A percentile compares a stretch with the other conserved stretches of the same genome.
Evolutionary conservation across 371 early-diverging fungal species (phyloP).

Genomic region (Zancudomyces culisetae): DNA sequence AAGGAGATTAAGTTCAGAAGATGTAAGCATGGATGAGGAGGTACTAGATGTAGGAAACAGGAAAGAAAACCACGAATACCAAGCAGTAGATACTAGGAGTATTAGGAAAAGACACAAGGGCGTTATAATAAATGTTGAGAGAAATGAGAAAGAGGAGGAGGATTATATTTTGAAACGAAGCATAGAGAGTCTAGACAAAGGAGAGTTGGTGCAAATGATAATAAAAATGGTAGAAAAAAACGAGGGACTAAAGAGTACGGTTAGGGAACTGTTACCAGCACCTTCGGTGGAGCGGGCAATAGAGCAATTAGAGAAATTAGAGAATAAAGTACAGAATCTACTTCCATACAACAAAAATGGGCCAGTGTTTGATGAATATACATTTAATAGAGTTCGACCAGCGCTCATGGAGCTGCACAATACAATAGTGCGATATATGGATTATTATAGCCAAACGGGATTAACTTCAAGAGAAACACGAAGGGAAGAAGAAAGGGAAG

Average conservation of each 20-base stretch:
- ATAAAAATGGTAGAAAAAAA: constrained; percentile 44
- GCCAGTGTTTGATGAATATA: constrained; percentile 63
- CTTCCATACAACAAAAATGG: constrained; percentile 75
- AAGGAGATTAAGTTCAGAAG: no score
- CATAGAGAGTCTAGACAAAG: constrained; percentile 50
- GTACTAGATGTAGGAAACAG: no score
- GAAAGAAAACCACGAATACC: no score
- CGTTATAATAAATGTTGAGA: no score
- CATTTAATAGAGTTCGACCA: constrained; percentile 68
- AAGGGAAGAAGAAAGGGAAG: no score
- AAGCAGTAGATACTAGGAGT: no score
- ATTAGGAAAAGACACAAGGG: no score
- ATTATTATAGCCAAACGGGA: constrained; percentile 59
- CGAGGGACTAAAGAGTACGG: constrained; percentile 45
- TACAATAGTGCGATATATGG: constrained; percentile 58
- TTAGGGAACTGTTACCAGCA: constrained; percentile 58
- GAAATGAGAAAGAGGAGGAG: no score
- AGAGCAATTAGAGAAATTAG: constrained; percentile 38
- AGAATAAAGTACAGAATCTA: constrained; percentile 45
- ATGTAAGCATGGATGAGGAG: no score
- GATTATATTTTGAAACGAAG: no score
- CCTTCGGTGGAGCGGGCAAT: constrained; percentile 69
- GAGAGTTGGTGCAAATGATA: constrained; percentile 53
- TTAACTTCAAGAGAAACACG: no score
- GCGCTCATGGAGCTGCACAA: constrained; percentile 54